phyloP scores from a whole-genome alignment of 805 yeast genomes.

The Wickerhamiella sorbophila region DNA sequence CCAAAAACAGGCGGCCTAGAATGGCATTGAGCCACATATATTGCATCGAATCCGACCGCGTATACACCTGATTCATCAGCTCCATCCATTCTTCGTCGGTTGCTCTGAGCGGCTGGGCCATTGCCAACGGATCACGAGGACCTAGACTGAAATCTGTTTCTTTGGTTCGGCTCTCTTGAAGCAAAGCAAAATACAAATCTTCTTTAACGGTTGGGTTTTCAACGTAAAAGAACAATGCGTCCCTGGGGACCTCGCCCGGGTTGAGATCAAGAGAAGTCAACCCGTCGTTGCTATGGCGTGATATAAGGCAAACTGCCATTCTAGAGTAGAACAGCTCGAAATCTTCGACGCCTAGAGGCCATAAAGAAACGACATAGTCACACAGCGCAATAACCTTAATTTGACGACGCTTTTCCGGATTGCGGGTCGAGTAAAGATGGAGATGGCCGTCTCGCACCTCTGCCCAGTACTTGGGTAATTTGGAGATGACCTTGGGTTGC shows the following conservation, averaged over 20 bases:
- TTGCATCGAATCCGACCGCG: slow-evolving; percentile 69
- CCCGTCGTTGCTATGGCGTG: slow-evolving; percentile 26
- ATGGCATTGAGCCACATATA: slow-evolving; percentile 87
- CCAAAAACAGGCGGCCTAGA: slow-evolving; percentile 66
- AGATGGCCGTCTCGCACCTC: slow-evolving; percentile 74
- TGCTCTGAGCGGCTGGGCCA: slow-evolving; percentile 64
- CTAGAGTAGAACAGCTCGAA: slow-evolving; percentile 68
- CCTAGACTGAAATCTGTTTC: slow-evolving; percentile 9
- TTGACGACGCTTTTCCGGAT: slow-evolving; percentile 36
- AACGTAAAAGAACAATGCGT: slow-evolving; percentile 48
- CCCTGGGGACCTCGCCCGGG: slow-evolving; percentile 22
- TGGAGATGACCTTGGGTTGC: slow-evolving; percentile 8
- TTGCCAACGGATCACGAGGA: slow-evolving; percentile 39
- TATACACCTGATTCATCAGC: slow-evolving; percentile 61
- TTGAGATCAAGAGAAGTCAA: slow-evolving; percentile 16
- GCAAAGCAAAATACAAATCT: slow-evolving; percentile 79
- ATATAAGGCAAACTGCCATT: slow-evolving; percentile 62
- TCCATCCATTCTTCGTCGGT: slow-evolving; percentile 56
- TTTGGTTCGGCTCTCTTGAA: slow-evolving; percentile 32
- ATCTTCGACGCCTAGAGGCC: slow-evolving; percentile 72
- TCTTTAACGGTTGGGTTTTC: slow-evolving; percentile 76
- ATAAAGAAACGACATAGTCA: slow-evolving; percentile 54
- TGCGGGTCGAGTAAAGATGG: slow-evolving; percentile 67
- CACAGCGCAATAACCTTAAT: slow-evolving; percentile 68
- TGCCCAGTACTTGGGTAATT: slow-evolving; percentile 23